Percentiles rank a stretch among this genome's conserved stretches.
Evolutionary conservation across 1,284 basidiomycete species (phyloP).

Genomic region (Trametes polyzona): DNA sequence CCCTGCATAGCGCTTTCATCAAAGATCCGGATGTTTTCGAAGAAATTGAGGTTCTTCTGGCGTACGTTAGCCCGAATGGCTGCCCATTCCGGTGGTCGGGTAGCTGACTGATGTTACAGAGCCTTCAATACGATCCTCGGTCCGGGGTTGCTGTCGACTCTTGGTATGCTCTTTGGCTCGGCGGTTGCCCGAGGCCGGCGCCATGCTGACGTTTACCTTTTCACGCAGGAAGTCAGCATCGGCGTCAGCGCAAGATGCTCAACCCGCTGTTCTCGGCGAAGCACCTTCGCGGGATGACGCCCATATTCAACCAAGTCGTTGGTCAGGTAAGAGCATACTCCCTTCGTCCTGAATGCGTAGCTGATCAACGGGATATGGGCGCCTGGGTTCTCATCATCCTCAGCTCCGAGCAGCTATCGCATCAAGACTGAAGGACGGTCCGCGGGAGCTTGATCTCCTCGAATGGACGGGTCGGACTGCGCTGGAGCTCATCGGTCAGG

Average conservation of each 20-base stretch:
- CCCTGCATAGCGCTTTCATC: neutral
- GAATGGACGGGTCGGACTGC: constrained; percentile 42
- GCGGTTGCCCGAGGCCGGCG: neutral
- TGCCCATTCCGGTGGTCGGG: neutral
- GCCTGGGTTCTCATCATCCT: too few species aligned
- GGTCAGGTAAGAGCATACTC: neutral
- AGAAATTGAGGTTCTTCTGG: neutral
- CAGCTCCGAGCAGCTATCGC: constrained; percentile 30
- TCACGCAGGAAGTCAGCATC: constrained; percentile 3
- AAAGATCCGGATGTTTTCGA: neutral
- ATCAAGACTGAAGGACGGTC: constrained; percentile 19
- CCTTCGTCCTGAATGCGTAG: neutral
- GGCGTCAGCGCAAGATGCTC: constrained; percentile 14
- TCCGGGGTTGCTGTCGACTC: constrained; percentile 25
- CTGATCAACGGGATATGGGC: neutral
- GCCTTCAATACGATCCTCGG: constrained; percentile 22
- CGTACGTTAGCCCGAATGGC: neutral
- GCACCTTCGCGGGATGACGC: constrained; percentile 11
- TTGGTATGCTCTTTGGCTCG: constrained; percentile 4
- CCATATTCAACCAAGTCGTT: neutral
- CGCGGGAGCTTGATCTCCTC: constrained; percentile 39
- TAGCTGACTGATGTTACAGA: neutral
- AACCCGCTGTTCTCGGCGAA: constrained; percentile 11
- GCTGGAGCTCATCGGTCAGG: constrained; percentile 45
- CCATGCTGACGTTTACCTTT: too few species aligned